These are phyloP conservation scores for Dipteronia dyeriana DNA, from an alignment of 345 rosid species.

Conservation along the genomic window DNA sequence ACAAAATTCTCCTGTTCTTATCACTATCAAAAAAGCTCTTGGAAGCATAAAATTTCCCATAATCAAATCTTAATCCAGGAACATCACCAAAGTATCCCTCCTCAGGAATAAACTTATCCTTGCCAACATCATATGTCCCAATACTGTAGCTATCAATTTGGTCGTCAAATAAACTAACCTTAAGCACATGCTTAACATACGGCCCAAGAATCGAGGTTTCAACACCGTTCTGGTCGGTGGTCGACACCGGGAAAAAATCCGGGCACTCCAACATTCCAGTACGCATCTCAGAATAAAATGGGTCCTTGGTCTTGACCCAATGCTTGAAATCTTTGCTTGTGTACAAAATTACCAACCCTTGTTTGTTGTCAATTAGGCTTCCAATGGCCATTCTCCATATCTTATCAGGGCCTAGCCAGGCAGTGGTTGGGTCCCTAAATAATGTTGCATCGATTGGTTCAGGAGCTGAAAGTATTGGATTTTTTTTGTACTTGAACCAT, in stretches of 20 bases:
- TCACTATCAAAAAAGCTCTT: constrained; percentile 53
- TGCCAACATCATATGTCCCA: constrained; percentile 34
- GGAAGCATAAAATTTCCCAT: constrained; percentile 64
- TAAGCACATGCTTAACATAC: constrained; percentile 41
- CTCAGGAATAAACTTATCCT: constrained; percentile 40
- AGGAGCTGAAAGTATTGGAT: constrained; percentile 44
- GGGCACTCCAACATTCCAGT: constrained; percentile 65
- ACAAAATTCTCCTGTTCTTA: constrained; percentile 45
- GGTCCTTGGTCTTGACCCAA: constrained; percentile 39
- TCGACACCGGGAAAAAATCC: constrained; percentile 49
- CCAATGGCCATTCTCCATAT: constrained; percentile 45
- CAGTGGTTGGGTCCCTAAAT: constrained; percentile 58
- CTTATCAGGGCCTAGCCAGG: constrained; percentile 42
- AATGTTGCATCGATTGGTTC: constrained; percentile 32
- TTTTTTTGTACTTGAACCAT: constrained; percentile 48
- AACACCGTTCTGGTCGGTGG: constrained; percentile 24
- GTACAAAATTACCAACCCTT: constrained; percentile 38
- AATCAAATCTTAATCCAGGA: constrained; percentile 48
- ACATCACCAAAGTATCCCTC: constrained; percentile 22
- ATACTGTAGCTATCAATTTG: constrained; percentile 42
- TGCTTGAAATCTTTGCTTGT: constrained; percentile 42
- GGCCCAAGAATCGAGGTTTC: constrained; percentile 32
- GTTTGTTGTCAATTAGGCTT: constrained; percentile 8
- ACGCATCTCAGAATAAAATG: constrained; percentile 28
- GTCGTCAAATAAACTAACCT: constrained; percentile 39